Percentiles rank a stretch among this genome's conserved stretches.
Conservation (phyloP, 495 filamentous ascomycete species). For the Trichocladium uniseriatum region DNA sequence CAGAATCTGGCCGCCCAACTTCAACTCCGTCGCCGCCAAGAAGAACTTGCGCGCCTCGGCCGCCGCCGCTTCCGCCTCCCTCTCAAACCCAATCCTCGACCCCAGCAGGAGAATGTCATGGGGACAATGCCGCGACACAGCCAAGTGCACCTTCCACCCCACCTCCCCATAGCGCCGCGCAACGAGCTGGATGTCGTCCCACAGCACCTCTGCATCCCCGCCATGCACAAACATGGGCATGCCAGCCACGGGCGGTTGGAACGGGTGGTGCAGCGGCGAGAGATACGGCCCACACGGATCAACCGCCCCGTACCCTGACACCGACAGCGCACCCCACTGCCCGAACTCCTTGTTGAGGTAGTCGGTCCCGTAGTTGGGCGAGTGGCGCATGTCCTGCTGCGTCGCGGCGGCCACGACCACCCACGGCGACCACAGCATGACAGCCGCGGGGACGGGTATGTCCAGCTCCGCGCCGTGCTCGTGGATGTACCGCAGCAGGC, state of each 20-base stretch:
- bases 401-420: conserved; percentile 12
- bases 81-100: conserved; percentile 15
- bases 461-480: conserved; percentile 10
- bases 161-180: conserved; percentile 3
- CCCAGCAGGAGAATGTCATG: conserved; percentile 25
- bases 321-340: conserved; percentile 13
- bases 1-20: background rate
- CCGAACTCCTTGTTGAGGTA: conserved; percentile 18
- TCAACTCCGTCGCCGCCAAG: background rate
- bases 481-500: conserved; percentile 32
- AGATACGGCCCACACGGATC: conserved; percentile 12
- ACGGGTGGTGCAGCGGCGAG: conserved; percentile 13
- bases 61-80: conserved; percentile 15
- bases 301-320: conserved; percentile 3
- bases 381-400: conserved; percentile 1
- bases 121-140: conserved; percentile 10
- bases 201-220: conserved; percentile 14
- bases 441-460: conserved; percentile 10
- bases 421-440: conserved; percentile 23
- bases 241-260: background rate
- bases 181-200: conserved; percentile 12
- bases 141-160: conserved; percentile 16
- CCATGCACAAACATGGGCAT: conserved; percentile 15
- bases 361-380: conserved; percentile 17
- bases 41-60: conserved; percentile 2